phyloP scores from a whole-genome alignment of 805 yeast species.

The Candida khao-thaluensis region DNA sequence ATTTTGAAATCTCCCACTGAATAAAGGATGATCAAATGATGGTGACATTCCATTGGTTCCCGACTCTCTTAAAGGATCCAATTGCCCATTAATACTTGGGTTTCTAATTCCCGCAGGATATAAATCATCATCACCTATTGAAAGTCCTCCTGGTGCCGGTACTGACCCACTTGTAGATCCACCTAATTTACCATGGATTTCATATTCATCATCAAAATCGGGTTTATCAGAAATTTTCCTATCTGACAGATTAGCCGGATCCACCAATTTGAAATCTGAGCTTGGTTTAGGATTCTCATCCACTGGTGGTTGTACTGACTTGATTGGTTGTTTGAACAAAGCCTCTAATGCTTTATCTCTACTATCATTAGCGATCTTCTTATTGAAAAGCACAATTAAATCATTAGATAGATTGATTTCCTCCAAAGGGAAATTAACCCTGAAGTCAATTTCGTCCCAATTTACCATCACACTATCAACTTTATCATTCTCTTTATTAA shows the following conservation, averaged over 20 bases:
- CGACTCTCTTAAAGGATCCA: slow-evolving; percentile 39
- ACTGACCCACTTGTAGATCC: not conserved
- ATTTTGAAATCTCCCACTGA: slow-evolving; percentile 28
- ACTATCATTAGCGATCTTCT: slow-evolving; percentile 1
- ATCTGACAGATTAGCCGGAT: slow-evolving; percentile 9
- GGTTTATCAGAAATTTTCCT: slow-evolving; percentile 43
- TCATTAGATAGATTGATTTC: slow-evolving; percentile 20
- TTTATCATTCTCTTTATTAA: slow-evolving; percentile 13
- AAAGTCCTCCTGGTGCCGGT: slow-evolving; percentile 17
- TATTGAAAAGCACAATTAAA: slow-evolving; percentile 22
- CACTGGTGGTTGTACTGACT: slow-evolving; percentile 1
- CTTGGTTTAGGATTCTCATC: not conserved
- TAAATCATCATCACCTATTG: slow-evolving; percentile 52
- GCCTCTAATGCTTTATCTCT: slow-evolving; percentile 9
- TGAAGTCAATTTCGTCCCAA: slow-evolving; percentile 21
- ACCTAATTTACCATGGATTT: slow-evolving; percentile 21
- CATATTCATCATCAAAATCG: slow-evolving; percentile 54
- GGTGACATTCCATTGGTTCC: slow-evolving; percentile 56
- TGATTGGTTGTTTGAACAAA: slow-evolving; percentile 10
- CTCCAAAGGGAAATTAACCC: slow-evolving; percentile 23
- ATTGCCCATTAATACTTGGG: slow-evolving; percentile 44
- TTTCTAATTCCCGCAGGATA: slow-evolving; percentile 42
- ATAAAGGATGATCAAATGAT: slow-evolving; percentile 50
- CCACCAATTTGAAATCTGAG: slow-evolving; percentile 3
- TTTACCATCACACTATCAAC: slow-evolving; percentile 22